Evolutionary conservation across 129 eudicot genomes (phyloP).

Genomic region (Lonicera japonica): DNA sequence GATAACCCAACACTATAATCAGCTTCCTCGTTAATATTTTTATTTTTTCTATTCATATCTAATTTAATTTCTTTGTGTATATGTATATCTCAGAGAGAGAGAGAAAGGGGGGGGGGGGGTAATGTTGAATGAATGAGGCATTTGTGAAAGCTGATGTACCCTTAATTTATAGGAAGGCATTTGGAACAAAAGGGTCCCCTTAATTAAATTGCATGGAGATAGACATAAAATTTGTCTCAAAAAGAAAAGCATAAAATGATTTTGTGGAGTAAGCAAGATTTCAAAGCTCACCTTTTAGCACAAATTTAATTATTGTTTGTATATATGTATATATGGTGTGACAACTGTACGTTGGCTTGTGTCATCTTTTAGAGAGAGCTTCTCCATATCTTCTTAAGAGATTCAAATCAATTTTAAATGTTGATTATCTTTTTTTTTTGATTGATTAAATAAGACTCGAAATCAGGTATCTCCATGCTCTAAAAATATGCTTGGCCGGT

Average conservation of each 20-base stretch:
- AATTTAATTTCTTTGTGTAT: neutral
- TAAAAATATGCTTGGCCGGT: too few species aligned
- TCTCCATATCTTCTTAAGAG: conserved; percentile 35
- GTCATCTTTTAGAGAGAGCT: conserved; percentile 34
- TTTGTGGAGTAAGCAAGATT: conserved; percentile 52
- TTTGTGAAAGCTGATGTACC: conserved; percentile 13
- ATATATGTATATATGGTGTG: conserved; percentile 29
- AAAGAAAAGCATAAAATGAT: conserved; percentile 38
- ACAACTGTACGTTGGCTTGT: conserved; percentile 79
- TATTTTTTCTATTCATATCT: conserved; percentile 59
- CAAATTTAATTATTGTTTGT: conserved; percentile 13
- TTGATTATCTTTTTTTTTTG: too few species aligned
- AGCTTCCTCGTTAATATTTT: conserved; percentile 37
- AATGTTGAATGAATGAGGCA: conserved; percentile 28
- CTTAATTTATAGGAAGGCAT: conserved; percentile 30
- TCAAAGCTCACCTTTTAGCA: conserved; percentile 47
- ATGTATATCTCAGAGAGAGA: neutral
- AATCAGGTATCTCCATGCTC: too few species aligned
- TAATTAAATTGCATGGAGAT: conserved; percentile 11
- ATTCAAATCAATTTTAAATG: conserved; percentile 51
- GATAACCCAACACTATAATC: conserved; percentile 47
- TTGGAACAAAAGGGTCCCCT: conserved; percentile 12
- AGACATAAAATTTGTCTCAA: conserved; percentile 11
- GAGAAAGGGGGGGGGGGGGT: conserved; percentile 2
- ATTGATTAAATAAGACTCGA: too few species aligned